A percentile compares a stretch with the other conserved stretches of the same genome.
phyloP scores from a whole-genome alignment of 805 yeast species.

The Lachancea waltii region DNA sequence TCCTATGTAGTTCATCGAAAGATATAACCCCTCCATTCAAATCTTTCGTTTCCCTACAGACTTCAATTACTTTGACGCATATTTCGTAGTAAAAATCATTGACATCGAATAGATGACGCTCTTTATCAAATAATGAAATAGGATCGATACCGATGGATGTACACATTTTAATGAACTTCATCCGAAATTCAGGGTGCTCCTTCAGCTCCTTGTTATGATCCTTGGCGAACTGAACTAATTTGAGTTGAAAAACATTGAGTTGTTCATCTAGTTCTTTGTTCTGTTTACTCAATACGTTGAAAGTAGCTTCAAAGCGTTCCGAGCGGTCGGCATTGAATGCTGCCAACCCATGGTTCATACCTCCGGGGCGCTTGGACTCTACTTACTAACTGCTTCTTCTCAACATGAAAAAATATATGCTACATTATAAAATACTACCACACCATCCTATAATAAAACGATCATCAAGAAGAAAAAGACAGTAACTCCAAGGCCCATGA shows the following conservation, averaged over 20 bases:
- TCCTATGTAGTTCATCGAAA: constrained; percentile 42
- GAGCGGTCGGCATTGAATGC: constrained; percentile 34
- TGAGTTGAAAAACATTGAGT: constrained; percentile 67
- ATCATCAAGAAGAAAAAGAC: too few relatives aligned
- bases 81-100: constrained; percentile 59
- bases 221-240: constrained; percentile 65
- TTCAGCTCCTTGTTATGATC: constrained; percentile 65
- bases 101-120: constrained; percentile 28
- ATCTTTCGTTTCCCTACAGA: constrained; percentile 61
- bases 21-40: constrained; percentile 80
- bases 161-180: constrained; percentile 72
- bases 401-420: background rate
- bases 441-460: too few relatives aligned
- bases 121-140: constrained; percentile 35
- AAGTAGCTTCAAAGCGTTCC: constrained; percentile 14
- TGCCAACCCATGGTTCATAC: constrained; percentile 38
- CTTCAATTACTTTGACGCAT: constrained; percentile 67
- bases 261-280: constrained; percentile 62
- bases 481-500: background rate
- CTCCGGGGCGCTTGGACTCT: background rate
- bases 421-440: too few relatives aligned
- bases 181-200: constrained; percentile 56
- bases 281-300: constrained; percentile 40
- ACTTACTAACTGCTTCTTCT: background rate
- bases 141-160: constrained; percentile 82